Evolutionary conservation across 192 early-diverging fungal genomes (phyloP), one percentile per base, ranked within the genome.

Genomic region (Backusella luteola): DNA sequence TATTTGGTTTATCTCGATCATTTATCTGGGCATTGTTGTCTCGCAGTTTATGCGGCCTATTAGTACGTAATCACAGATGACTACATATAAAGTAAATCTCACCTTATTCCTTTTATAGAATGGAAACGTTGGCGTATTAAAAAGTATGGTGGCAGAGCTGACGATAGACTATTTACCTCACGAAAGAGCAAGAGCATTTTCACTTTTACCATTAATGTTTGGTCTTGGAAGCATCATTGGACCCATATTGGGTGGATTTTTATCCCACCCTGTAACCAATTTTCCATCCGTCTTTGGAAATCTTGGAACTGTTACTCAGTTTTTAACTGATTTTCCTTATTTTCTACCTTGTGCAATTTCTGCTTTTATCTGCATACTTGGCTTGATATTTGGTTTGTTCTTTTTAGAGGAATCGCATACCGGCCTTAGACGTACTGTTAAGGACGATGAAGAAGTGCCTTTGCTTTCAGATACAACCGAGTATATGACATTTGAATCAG

Each of bases 81-180:
- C 32, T 29, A 63, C 56, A 29, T 63, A 63, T 63, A 26, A 26
- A 63, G 56, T 26, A 63, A 63, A 63, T 63, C 56, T 63, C 23
- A 63, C 14, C 26, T 11, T 63, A 26, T 73, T 59, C 19, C 17
- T 36, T 36, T 39, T 46, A 41, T 81, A 87, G 80, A 90, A 90
- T 68, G 93, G 88, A 1, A 91, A 88, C 73, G 79, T 88, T 14
- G 89, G 92, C 5, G 91, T 94, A 12, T 84, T 90, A 41, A 95
- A 93, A 42, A 75, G 90, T 41, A 85, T 92, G 26, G 76, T 95
- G 39, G 90, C 88, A 6, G 94, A 96, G 82, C 83, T 96, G 29
- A 89, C 93, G 14, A 90, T 91, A 68, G 85, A 86, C 12, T 87
- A 85, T 11, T 92, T 91, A 71, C 84, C 88, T 56, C 75, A 85